Conservation (phyloP, 768 basidiomycete genomes). For the Phaffia tasmanica region DNA sequence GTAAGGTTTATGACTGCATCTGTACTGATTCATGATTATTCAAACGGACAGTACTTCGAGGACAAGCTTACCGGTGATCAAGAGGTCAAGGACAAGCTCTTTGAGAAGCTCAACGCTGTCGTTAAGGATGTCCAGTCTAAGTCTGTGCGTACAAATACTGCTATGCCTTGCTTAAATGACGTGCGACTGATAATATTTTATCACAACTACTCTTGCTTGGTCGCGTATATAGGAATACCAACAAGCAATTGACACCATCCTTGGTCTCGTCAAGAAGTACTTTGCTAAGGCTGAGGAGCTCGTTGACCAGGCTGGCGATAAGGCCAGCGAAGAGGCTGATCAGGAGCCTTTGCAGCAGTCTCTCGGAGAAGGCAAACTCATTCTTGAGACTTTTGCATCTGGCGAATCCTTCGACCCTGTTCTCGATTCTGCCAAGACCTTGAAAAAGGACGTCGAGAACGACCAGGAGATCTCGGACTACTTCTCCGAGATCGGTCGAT, state of each 20-base stretch:
- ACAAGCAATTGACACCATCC: slow-evolving; percentile 37
- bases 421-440: slow-evolving; percentile 33
- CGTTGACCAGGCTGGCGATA: slow-evolving; percentile 29
- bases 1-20: slow-evolving; percentile 1
- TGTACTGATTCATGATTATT: slow-evolving; percentile 13
- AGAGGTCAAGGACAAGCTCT: slow-evolving; percentile 38
- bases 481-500: slow-evolving; percentile 36
- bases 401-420: slow-evolving; percentile 37
- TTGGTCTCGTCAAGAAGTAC: slow-evolving; percentile 40
- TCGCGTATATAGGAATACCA: slow-evolving; percentile 34
- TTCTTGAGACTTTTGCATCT: slow-evolving; percentile 38
- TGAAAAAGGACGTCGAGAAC: slow-evolving; percentile 37
- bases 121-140: slow-evolving; percentile 21
- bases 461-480: slow-evolving; percentile 38
- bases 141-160: neutral
- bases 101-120: slow-evolving; percentile 35
- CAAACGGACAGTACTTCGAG: slow-evolving; percentile 34
- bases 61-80: slow-evolving; percentile 39
- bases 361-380: slow-evolving; percentile 36
- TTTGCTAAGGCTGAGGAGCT: slow-evolving; percentile 36
- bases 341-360: slow-evolving; percentile 39
- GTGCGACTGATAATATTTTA: neutral
- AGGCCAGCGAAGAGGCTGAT: slow-evolving; percentile 34
- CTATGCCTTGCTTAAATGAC: neutral
- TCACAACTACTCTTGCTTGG: neutral